These are phyloP conservation scores for Senna siamea DNA, from an alignment of 306 rosid genomes.

Conservation along the genomic window DNA sequence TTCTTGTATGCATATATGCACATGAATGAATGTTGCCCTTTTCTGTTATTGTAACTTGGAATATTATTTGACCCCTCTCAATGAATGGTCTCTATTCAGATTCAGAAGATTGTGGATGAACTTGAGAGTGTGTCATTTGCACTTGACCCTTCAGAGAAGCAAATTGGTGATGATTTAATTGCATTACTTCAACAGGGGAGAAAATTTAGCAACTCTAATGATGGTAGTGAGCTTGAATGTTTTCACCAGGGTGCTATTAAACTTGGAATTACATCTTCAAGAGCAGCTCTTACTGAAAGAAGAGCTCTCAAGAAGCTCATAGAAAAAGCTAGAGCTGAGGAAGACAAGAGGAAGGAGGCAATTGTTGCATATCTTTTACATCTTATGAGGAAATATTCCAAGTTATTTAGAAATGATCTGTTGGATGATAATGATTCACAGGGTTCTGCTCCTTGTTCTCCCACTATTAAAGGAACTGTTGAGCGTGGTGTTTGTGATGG, in stretches of 20 bases:
- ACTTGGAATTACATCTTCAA: constrained; percentile 85
- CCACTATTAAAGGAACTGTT: constrained; percentile 61
- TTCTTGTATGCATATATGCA: neutral
- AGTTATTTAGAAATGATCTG: constrained; percentile 75
- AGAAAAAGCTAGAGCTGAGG: constrained; percentile 83
- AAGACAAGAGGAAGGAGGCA: constrained; percentile 84
- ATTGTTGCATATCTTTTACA: constrained; percentile 83
- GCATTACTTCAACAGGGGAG: constrained; percentile 77
- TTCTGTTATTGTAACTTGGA: constrained; percentile 17
- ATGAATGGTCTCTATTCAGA: constrained; percentile 46
- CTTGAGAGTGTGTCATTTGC: constrained; percentile 58
- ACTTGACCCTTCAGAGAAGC: constrained; percentile 76
- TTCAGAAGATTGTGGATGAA: constrained; percentile 61
- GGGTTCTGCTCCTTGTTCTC: constrained; percentile 90
- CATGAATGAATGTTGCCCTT: neutral
- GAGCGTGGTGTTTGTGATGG: constrained; percentile 50
- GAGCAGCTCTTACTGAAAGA: constrained; percentile 83
- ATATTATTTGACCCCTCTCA: constrained; percentile 24
- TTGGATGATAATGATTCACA: constrained; percentile 85
- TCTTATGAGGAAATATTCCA: constrained; percentile 89
- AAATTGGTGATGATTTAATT: constrained; percentile 73
- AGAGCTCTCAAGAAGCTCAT: constrained; percentile 81
- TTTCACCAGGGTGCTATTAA: constrained; percentile 81
- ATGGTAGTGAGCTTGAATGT: constrained; percentile 71
- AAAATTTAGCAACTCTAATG: constrained; percentile 60